Evolutionary conservation across 2,329 filamentous ascomycete species (phyloP).

Genomic region (Botryotinia convoluta): DNA sequence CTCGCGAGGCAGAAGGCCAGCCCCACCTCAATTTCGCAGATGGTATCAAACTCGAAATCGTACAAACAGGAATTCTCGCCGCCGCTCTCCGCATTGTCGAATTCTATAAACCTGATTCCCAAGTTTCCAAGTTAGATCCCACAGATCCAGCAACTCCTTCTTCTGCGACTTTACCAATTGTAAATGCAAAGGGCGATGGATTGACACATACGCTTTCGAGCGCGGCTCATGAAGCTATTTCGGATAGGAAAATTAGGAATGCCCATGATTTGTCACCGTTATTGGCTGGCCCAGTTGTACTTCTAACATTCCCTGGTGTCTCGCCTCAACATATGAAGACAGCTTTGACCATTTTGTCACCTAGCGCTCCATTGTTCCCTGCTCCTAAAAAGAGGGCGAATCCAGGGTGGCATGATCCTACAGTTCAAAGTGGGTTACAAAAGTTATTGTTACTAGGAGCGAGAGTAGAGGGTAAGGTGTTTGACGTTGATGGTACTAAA

Average conservation of each 20-base stretch:
- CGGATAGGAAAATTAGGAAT: conserved; percentile 43
- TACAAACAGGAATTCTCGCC: conserved; percentile 87
- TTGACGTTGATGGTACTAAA: conserved; percentile 46
- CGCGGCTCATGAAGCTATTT: conserved; percentile 38
- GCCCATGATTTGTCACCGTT: conserved; percentile 68
- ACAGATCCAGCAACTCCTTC: conserved; percentile 29
- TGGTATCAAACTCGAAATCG: conserved; percentile 72
- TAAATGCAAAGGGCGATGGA: conserved; percentile 29
- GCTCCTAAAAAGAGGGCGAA: conserved; percentile 72
- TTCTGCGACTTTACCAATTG: conserved; percentile 25
- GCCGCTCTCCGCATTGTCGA: conserved; percentile 83
- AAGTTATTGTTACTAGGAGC: conserved; percentile 88
- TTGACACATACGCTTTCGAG: conserved; percentile 59
- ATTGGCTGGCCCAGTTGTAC: conserved; percentile 75
- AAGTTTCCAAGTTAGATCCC: conserved; percentile 29
- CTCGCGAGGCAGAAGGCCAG: conserved; percentile 45
- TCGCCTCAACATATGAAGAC: conserved; percentile 81
- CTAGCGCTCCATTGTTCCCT: conserved; percentile 69
- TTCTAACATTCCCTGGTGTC: conserved; percentile 77
- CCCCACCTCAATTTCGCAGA: conserved; percentile 51
- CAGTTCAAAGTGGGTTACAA: conserved; percentile 76
- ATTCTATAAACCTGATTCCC: conserved; percentile 61
- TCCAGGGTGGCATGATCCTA: conserved; percentile 76
- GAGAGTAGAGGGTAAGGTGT: conserved; percentile 69
- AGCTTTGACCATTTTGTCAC: conserved; percentile 74